Base-by-base conservation (phyloP, 1,139 yeast genomes). In the Diutina ranongensis region DNA sequence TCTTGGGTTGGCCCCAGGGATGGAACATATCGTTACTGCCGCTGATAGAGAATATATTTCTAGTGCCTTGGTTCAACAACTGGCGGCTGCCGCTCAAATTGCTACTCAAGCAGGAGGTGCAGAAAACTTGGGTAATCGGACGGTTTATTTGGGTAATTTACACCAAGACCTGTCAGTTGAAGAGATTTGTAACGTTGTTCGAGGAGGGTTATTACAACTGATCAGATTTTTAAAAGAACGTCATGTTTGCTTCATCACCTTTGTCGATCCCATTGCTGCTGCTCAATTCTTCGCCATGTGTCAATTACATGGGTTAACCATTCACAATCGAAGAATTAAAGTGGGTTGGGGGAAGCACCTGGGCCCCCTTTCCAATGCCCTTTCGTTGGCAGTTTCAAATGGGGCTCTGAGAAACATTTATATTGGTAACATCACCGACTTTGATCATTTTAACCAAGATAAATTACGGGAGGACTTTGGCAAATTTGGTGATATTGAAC, bases 261-360 rank as follows among this genome's bases (percentile, higher is more conserved):
- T 92, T 60, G 78, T 89, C 51, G 94, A 87, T 54, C 89, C 95
- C 32, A 76, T 84, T 45, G 94, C 95, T 5, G 97, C 97, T 0
- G 95, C 95, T 0, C 95, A 85, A 60, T 88, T 92, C 60, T 87
- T 81, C 62, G 95, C 95, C 16, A 77, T 83, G 79, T 80, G 92
- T 52, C 87, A 83, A 58, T 67, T 83, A 51, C 92, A 86, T 54
- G 94, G 94, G 1, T 65, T 92, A 47, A 74, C 84, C 3, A 80
- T 92, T 48, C 95, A 85, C 60, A 80, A 82, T 55, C 74, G 89
- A 55, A 73, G 85, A 54, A 78, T 89, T 48, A 84, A 85, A 60
- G 85, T 92, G 49, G 96, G 96, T 18, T 92, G 97, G 97, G 98
- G 97, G 45, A 86, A 85, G 59, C 95, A 87, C 61, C 80, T 95